Evolutionary conservation across 305 asterid species (phyloP).

Genomic region (Lippia alba): DNA sequence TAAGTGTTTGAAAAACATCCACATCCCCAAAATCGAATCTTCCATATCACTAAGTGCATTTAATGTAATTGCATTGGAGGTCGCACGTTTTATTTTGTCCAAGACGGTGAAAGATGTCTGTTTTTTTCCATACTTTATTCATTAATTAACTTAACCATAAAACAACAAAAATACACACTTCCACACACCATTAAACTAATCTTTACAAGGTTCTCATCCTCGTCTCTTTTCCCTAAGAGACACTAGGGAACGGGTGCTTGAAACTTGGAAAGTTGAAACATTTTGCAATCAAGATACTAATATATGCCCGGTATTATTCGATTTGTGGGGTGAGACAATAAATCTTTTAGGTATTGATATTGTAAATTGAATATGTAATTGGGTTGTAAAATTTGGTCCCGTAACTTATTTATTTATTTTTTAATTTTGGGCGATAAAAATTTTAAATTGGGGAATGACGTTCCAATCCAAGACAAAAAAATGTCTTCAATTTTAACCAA

Average conservation of each 20-base stretch:
- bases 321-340: too few relatives aligned
- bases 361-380: too few relatives aligned
- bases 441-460: too few relatives aligned
- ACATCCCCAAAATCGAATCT: constrained; percentile 88
- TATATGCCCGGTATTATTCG: constrained; percentile 26
- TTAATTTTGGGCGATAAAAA: too few relatives aligned
- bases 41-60: constrained; percentile 87
- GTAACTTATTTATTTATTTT: too few relatives aligned
- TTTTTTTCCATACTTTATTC: constrained; percentile 60
- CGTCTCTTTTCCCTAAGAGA: constrained; percentile 57
- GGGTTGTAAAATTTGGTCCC: too few relatives aligned
- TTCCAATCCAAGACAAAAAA: too few relatives aligned
- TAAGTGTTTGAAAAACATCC: constrained; percentile 64
- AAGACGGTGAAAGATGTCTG: constrained; percentile 98
- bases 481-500: too few relatives aligned
- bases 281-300: constrained; percentile 31
- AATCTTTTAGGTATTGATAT: too few relatives aligned
- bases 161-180: constrained; percentile 53
- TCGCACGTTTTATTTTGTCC: constrained; percentile 75
- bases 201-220: constrained; percentile 83
- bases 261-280: constrained; percentile 51
- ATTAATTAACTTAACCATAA: constrained; percentile 47
- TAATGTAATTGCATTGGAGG: constrained; percentile 74
- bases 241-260: constrained; percentile 41
- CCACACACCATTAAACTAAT: constrained; percentile 58